Evolutionary conservation across 495 filamentous ascomycete genomes (phyloP), one percentile per base, ranked within the genome.

Genomic region (Tuber aestivum): DNA sequence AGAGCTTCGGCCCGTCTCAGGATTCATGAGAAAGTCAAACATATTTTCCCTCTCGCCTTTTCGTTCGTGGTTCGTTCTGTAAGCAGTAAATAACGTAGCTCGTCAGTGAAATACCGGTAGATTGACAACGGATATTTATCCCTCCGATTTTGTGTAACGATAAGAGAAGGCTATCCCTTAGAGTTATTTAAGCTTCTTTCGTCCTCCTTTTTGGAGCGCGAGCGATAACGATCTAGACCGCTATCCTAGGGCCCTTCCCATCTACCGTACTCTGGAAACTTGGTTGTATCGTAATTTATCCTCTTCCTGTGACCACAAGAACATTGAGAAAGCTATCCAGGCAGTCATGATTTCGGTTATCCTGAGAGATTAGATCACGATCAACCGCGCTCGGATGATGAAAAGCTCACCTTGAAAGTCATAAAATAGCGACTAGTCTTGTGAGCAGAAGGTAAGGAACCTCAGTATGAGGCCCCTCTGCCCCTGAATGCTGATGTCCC

Each of bases 1-100:
- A 50, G 18, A 77, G 77, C 37, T 79, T 73, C 4, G 78, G 72
- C 21, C 78, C 72, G 20, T 9, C 69, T 21, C 77, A 65, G 10
- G 61, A 35, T 35, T 35, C 27, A 65, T 65, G 56, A 65, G 56
- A 65, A 65, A 65, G 27, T 65, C 56, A 65, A 65, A 65, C 56
- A 65, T n/a, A n/a, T 65, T 35, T 35, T 65, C 6, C 14, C 35
- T 18, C 18, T 50, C 27, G 27, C 10, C 23, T n/a, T 9, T 61
- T 65, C 27, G 56, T 35, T 20, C 56, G 56, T 6, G 56, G 56
- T 35, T 65, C 56, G 3, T 35, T 32, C 32, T 6, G 16, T 65
- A 12, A 65, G 35, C 14, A 35, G 10, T 65, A 65, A 35, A 65
- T 14, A 65, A 16, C 35, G 27, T 1, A 65, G 56, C 27, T 65